A percentile compares a stretch with the other conserved stretches of the same genome.
Evolutionary conservation across 805 yeast species (phyloP).

Genomic region (Naumovozyma castellii): DNA sequence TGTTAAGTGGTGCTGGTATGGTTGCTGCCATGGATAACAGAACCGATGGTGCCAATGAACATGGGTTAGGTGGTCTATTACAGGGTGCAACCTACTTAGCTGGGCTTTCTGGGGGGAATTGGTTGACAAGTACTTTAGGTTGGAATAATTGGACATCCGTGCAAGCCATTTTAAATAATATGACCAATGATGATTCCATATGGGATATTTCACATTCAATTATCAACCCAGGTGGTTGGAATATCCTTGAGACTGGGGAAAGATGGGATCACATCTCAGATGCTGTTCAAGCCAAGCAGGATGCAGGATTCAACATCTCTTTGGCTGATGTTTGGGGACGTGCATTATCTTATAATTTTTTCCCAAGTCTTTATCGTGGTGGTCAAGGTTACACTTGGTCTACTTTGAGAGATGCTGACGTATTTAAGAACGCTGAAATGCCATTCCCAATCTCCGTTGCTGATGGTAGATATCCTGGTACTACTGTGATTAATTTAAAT

Average conservation of each 20-base stretch:
- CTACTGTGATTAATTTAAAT: conserved; percentile 46
- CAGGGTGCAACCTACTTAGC: conserved; percentile 62
- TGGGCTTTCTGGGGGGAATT: conserved; percentile 79
- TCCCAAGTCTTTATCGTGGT: conserved; percentile 49
- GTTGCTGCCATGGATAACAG: conserved; percentile 75
- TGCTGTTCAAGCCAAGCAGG: conserved; percentile 41
- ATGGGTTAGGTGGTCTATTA: conserved; percentile 64
- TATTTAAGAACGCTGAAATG: conserved; percentile 52
- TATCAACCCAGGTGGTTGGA: conserved; percentile 52
- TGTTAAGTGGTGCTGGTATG: conserved; percentile 79
- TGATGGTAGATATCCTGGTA: conserved; percentile 58
- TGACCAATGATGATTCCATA: conserved; percentile 34
- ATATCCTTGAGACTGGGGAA: conserved; percentile 41
- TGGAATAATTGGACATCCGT: conserved; percentile 67
- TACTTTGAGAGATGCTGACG: conserved; percentile 49
- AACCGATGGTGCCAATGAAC: conserved; percentile 43
- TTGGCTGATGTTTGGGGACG: conserved; percentile 78
- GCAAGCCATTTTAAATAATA: conserved; percentile 42
- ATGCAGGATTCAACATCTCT: conserved; percentile 61
- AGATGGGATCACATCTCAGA: conserved; percentile 46
- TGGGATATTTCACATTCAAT: conserved; percentile 66
- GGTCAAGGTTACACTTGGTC: conserved; percentile 56
- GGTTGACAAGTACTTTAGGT: conserved; percentile 64
- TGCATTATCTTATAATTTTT: conserved; percentile 61
- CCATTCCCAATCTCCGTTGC: conserved; percentile 64